Percentiles rank a stretch among this genome's conserved stretches.
Evolutionary conservation across 345 rosid genomes (phyloP).

Genomic region (Litchi chinensis): DNA sequence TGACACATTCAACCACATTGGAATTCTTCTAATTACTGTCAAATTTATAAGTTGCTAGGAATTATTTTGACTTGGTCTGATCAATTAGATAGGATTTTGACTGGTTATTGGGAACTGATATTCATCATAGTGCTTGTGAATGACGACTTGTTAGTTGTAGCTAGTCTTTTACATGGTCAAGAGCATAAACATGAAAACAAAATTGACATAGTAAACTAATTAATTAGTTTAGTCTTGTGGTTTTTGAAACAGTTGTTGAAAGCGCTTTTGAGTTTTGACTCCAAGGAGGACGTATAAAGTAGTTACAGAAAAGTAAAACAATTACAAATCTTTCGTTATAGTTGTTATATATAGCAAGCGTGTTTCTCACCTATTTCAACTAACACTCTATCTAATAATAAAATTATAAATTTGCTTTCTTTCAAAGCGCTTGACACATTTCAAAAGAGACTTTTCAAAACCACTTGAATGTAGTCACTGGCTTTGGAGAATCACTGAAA

Average conservation of each 20-base stretch:
- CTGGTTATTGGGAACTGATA: background rate
- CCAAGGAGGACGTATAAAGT: background rate
- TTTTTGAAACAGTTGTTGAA: background rate
- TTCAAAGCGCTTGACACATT: too few relatives aligned
- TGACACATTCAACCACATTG: conserved; percentile 11
- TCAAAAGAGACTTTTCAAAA: too few relatives aligned
- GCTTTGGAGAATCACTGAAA: too few relatives aligned
- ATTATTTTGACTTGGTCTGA: conserved; percentile 22
- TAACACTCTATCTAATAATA: too few relatives aligned
- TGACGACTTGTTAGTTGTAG: background rate
- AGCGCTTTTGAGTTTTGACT: conserved; percentile 1
- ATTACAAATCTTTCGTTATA: background rate
- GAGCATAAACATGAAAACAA: background rate
- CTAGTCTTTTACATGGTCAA: background rate
- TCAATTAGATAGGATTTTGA: background rate
- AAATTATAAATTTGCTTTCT: too few relatives aligned
- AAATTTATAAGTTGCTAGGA: background rate
- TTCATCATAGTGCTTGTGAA: background rate
- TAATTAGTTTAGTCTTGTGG: background rate
- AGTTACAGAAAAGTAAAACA: background rate
- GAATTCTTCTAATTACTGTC: background rate
- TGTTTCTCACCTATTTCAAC: background rate
- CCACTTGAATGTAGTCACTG: too few relatives aligned
- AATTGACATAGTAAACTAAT: background rate
- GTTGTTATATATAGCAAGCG: background rate